Percentiles rank a stretch among this genome's conserved stretches.
These are phyloP conservation scores for Grigorovia humatica DNA, from an alignment of 805 yeast genomes.

Conservation along the genomic window DNA sequence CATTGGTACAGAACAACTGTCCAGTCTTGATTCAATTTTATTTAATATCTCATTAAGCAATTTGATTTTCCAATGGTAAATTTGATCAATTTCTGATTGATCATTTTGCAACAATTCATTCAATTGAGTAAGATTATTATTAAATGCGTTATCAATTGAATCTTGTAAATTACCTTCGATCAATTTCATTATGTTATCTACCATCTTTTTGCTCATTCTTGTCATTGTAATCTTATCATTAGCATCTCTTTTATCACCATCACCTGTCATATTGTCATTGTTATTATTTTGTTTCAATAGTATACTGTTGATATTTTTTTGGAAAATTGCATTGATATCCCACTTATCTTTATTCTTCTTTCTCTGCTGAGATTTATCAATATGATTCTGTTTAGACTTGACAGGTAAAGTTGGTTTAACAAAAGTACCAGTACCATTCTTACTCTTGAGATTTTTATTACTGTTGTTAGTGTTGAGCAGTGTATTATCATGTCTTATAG, in stretches of 20 bases:
- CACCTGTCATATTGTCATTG: not conserved
- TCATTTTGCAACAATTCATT: constrained; percentile 8
- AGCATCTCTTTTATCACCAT: too few relatives aligned
- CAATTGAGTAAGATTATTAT: constrained; percentile 15
- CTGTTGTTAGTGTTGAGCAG: not conserved
- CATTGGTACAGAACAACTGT: constrained; percentile 19
- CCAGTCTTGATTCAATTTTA: constrained; percentile 16
- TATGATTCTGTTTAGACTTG: not conserved
- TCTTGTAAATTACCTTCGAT: constrained; percentile 17
- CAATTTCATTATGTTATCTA: constrained; percentile 10
- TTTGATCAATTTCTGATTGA: constrained; percentile 8
- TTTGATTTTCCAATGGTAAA: constrained; percentile 12
- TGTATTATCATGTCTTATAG: not conserved
- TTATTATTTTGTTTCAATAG: not conserved
- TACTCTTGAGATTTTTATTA: not conserved
- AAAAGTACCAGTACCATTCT: not conserved
- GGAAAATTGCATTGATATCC: not conserved
- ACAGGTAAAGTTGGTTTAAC: not conserved
- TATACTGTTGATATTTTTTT: not conserved
- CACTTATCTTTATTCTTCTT: not conserved
- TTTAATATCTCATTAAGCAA: constrained; percentile 17
- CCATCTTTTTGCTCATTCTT: not conserved
- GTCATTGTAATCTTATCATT: not conserved
- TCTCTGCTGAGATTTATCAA: not conserved
- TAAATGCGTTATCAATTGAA: constrained; percentile 17